Base-by-base conservation (phyloP, 1,139 yeast genomes). In the Hyphopichia wangnamkhiaoensis region DNA sequence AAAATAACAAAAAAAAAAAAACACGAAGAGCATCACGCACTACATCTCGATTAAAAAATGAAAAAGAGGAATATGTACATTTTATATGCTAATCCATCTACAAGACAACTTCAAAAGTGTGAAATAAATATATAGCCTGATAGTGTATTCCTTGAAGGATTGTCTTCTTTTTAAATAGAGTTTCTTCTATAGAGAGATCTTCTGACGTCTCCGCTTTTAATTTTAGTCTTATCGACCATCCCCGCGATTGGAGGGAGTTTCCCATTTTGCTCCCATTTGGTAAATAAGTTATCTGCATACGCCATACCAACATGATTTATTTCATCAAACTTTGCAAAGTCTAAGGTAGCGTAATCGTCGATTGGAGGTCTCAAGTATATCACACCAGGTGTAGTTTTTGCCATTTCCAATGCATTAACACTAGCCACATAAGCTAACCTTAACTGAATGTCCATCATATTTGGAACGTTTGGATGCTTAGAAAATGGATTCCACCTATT, bases 401-500 rank as follows among this genome's bases (percentile, higher is more conserved):
- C 97, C 41, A 77, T 72, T 54, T 93, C 96, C 37, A 93, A 67
- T 0, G 98, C 98, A 59, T 87, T 87, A 1, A 93, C 98, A 45
- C 96, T 87, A 0, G 97, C 88, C 20, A 93, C 98, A 61, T 93
- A 93, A 1, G 98, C 96, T 45, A 93, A 69, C 41, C 98, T 74
- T 66, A 89, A 78, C 66, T 93, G 98, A 46, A 93, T 89, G 58
- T 93, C 98, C 52, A 96, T 90, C 85, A 93, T 82, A 43, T 86
- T 87, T 3, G 98, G 98, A 6, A 90, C 88, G 58, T 86, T 84
- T 4, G 97, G 95, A 53, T 84, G 86, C 25, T 70, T 73, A 0
- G 96, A 87, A 54, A 91, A 91, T 8, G 96, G 95, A 56, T 93
- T 93, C 84, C 94, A 82, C 41, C 95, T 72, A 61, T 93, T 93